Evolutionary conservation across 2,329 filamentous ascomycete species (phyloP), one percentile per base, ranked within the genome.

Genomic region (Cercospora sp.): DNA sequence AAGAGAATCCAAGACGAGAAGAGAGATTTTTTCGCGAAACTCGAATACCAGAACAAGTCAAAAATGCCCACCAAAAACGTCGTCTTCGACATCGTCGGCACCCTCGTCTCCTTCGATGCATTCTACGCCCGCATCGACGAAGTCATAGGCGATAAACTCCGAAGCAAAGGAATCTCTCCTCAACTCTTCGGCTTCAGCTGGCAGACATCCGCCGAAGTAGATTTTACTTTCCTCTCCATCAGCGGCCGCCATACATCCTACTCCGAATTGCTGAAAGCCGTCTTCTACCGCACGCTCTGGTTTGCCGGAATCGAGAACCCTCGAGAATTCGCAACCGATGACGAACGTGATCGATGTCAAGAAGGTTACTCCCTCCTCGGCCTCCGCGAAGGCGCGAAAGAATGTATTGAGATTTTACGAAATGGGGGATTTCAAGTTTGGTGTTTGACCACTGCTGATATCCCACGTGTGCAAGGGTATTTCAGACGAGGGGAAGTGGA

Each of bases 361-460:
- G 74, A 77, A 18, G 77, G 77, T 1, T 85, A 82, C 69, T 79
- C 70, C 2, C 45, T 70, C 5, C 64, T 76, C 18, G 65, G 69
- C 60, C 71, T 81, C 20, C 70, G 84, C 1, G 75, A 79, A 3
- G 83, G 82, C 0, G 75, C 78, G 1, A 77, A 75, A 26, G 81
- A 84, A 65, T 81, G 80, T 57, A 79, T 85, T 45, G 70, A 77
- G 53, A 80, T 77, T 23, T 74, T 87, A 51, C 75, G 82, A 3
- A 78, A 77, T 0, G 78, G 75, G 0, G 83, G 85, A 0, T 87
- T 86, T 68, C 84, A 82, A 0, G 81, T 86, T 4, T 87, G 85
- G 85, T 82, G 80, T 33, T 78, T 87, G 28, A 87, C 85, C 0
- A 83, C 84, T 0, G 86, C 83, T 1, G 85, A 87, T 72, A 73